These are phyloP conservation scores for Fusarium torulosum DNA, from an alignment of 2,329 filamentous ascomycete genomes.

Conservation along the genomic window DNA sequence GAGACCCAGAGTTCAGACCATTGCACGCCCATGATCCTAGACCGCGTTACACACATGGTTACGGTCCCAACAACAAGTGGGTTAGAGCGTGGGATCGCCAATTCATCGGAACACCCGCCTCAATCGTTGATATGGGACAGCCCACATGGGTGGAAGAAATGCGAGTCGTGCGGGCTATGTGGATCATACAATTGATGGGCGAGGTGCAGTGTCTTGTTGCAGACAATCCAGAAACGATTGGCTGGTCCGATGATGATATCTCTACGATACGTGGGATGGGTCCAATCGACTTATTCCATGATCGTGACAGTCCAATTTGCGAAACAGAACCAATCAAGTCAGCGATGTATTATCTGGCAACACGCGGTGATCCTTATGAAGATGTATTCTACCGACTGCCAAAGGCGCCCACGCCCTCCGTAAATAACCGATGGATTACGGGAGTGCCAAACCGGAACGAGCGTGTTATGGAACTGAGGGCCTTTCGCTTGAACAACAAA, in stretches of 20 bases:
- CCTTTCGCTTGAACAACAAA: background rate
- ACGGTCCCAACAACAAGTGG: background rate
- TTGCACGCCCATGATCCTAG: background rate
- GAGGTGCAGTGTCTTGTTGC: conserved; percentile 8
- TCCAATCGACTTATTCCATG: background rate
- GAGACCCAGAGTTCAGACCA: background rate
- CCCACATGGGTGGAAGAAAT: conserved; percentile 46
- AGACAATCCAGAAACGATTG: background rate
- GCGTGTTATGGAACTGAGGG: background rate
- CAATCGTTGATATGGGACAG: background rate
- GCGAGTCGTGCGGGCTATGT: conserved; percentile 38
- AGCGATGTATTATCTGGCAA: background rate
- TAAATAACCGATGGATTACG: background rate
- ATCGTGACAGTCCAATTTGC: background rate
- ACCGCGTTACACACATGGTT: background rate
- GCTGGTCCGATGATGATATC: background rate
- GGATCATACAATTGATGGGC: conserved; percentile 32
- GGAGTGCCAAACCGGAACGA: background rate
- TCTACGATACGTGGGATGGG: background rate
- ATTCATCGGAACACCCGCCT: background rate
- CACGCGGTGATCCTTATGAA: background rate
- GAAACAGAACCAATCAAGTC: background rate
- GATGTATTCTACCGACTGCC: background rate
- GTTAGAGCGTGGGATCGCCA: background rate
- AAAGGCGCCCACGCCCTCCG: background rate